Percentiles rank a stretch among this genome's conserved stretches.
Conservation (phyloP, 2,329 filamentous ascomycete species). For the Aspergillus costaricaensis region DNA sequence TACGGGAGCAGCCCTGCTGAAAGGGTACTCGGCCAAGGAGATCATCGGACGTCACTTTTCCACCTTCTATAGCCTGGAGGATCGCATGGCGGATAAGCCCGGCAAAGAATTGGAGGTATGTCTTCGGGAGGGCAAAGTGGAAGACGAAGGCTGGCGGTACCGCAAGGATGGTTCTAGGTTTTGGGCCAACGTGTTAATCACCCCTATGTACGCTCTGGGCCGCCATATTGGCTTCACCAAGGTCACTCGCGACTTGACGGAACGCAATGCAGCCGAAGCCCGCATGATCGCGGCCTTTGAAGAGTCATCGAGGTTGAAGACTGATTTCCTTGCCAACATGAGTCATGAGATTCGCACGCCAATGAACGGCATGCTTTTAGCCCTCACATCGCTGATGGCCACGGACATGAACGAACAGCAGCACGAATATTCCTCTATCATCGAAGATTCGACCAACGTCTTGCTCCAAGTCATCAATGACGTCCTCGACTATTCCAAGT, state of each 20-base stretch:
- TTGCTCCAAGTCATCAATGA: conserved; percentile 65
- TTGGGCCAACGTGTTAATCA: conserved; percentile 64
- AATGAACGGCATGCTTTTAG: conserved; percentile 64
- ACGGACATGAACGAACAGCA: conserved; percentile 57
- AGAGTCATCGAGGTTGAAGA: conserved; percentile 64
- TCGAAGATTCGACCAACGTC: conserved; percentile 61
- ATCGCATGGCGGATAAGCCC: conserved; percentile 53
- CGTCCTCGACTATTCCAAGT: conserved; percentile 67
- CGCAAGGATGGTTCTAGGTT: conserved; percentile 60
- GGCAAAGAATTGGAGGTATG: conserved; percentile 55
- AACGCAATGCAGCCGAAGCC: conserved; percentile 57
- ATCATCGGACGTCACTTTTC: conserved; percentile 63
- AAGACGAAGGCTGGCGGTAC: conserved; percentile 63
- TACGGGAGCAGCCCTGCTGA: conserved; percentile 56
- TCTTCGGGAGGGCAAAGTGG: conserved; percentile 56
- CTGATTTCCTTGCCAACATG: conserved; percentile 65
- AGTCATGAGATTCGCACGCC: conserved; percentile 66
- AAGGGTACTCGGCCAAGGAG: conserved; percentile 57
- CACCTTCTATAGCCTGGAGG: conserved; percentile 57
- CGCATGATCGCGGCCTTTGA: conserved; percentile 60
- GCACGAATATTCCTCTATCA: conserved; percentile 58
- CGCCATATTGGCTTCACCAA: conserved; percentile 61
- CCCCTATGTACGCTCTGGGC: conserved; percentile 55
- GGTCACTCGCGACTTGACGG: conserved; percentile 60
- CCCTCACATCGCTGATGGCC: conserved; percentile 59